phyloP scores from a whole-genome alignment of 139 green algal species.

The Haematococcus lacustris region DNA sequence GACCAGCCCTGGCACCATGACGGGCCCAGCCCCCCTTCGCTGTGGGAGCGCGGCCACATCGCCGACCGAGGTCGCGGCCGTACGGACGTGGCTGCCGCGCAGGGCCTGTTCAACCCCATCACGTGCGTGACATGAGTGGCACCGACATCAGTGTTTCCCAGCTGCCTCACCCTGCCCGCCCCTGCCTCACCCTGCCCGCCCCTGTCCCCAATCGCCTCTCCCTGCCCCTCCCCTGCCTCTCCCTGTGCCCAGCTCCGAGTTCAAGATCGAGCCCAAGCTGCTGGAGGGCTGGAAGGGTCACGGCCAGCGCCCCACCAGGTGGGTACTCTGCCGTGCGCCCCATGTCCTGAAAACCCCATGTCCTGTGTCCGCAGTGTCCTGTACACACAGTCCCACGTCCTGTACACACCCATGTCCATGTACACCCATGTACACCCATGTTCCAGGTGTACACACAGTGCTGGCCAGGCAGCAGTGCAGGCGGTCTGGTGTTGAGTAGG shows the following conservation, averaged over 20 bases:
- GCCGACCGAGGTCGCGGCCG: slow-evolving; percentile 20
- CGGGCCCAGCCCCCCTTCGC: background rate
- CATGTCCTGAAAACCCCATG: too few relatives aligned
- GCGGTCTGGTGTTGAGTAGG: too few relatives aligned
- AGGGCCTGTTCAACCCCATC: slow-evolving; percentile 22
- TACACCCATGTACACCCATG: too few relatives aligned
- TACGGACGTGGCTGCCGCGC: slow-evolving; percentile 1
- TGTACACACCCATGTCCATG: too few relatives aligned
- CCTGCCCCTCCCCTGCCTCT: background rate
- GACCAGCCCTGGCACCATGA: background rate
- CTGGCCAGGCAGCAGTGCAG: too few relatives aligned
- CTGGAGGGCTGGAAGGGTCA: background rate
- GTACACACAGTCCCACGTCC: too few relatives aligned
- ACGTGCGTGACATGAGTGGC: background rate
- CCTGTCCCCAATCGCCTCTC: too few relatives aligned
- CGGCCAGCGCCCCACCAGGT: too few relatives aligned
- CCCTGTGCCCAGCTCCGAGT: background rate
- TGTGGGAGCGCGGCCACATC: background rate
- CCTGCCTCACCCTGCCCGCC: background rate
- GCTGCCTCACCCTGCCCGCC: background rate
- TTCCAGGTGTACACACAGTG: too few relatives aligned
- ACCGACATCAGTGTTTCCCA: background rate
- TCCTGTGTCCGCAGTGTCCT: too few relatives aligned
- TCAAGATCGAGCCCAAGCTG: background rate
- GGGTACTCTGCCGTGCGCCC: too few relatives aligned